Evolutionary conservation across 2,329 filamentous ascomycete genomes (phyloP).

Genomic region (Colletotrichum acutatum): DNA sequence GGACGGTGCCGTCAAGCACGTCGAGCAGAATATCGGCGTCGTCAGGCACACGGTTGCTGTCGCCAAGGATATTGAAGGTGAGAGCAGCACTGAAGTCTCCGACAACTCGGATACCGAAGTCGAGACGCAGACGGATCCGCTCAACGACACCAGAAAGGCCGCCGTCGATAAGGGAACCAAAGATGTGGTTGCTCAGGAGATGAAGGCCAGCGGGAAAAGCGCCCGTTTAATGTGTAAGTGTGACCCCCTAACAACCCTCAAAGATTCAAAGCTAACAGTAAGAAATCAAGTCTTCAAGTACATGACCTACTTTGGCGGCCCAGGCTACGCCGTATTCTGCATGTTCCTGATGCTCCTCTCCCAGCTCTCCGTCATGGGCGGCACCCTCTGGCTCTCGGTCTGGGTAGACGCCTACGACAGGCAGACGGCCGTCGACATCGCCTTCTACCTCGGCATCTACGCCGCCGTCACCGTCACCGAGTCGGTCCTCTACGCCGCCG

Average conservation of each 20-base stretch:
- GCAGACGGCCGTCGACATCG: conserved; percentile 55
- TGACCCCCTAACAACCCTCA: background rate
- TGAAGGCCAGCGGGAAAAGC: conserved; percentile 56
- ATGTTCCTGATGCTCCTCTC: conserved; percentile 52
- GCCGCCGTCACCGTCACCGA: conserved; percentile 57
- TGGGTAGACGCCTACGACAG: conserved; percentile 64
- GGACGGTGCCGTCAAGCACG: conserved; percentile 53
- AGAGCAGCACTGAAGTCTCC: conserved; percentile 43
- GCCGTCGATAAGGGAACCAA: conserved; percentile 49
- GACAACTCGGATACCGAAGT: conserved; percentile 42
- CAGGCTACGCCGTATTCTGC: conserved; percentile 53
- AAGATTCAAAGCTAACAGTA: conserved; percentile 29
- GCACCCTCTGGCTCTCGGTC: conserved; percentile 60
- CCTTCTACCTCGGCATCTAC: conserved; percentile 66
- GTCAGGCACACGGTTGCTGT: conserved; percentile 57
- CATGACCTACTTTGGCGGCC: conserved; percentile 61
- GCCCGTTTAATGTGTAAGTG: conserved; percentile 57
- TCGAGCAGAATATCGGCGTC: conserved; percentile 58
- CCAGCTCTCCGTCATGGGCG: conserved; percentile 54
- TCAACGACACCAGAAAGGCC: conserved; percentile 46
- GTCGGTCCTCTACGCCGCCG: conserved; percentile 53
- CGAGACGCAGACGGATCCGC: conserved; percentile 41
- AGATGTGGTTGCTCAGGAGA: conserved; percentile 59
- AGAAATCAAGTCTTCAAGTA: conserved; percentile 56
- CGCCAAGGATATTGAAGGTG: conserved; percentile 49